phyloP scores from a whole-genome alignment of 1,284 basidiomycete species.

The Lentinula novae-zelandiae region DNA sequence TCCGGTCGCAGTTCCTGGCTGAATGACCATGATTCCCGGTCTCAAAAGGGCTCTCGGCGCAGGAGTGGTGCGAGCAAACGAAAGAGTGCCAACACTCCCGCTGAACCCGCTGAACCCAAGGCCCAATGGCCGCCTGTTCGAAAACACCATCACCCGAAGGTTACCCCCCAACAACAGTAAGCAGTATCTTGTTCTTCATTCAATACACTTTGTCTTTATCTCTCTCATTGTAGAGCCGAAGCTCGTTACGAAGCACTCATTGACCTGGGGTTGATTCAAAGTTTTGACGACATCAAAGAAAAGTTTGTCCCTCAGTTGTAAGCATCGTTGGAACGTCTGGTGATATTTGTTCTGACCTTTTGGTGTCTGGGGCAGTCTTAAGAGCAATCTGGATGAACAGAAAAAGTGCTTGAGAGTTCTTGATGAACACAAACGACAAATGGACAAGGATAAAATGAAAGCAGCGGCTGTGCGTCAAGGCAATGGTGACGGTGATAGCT shows the following conservation, averaged over 20 bases:
- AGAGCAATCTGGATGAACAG: background rate
- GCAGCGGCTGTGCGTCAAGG: background rate
- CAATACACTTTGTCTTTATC: background rate
- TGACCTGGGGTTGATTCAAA: conserved; percentile 52
- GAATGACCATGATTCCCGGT: conserved; percentile 19
- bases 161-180: conserved; percentile 48
- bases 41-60: conserved; percentile 15
- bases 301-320: conserved; percentile 1
- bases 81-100: background rate
- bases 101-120: conserved; percentile 25
- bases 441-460: background rate
- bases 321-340: background rate
- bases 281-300: conserved; percentile 37
- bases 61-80: conserved; percentile 14
- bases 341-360: background rate
- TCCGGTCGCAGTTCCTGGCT: conserved; percentile 16
- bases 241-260: conserved; percentile 24
- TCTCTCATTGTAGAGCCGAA: background rate
- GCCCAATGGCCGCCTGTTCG: conserved; percentile 63
- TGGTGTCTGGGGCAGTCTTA: background rate
- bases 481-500: background rate
- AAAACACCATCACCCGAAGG: conserved; percentile 49
- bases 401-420: background rate
- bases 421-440: background rate
- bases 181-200: conserved; percentile 18